These are phyloP conservation scores for Aspergillus carlsbadensis DNA, from an alignment of 495 filamentous ascomycete genomes.

Conservation along the genomic window DNA sequence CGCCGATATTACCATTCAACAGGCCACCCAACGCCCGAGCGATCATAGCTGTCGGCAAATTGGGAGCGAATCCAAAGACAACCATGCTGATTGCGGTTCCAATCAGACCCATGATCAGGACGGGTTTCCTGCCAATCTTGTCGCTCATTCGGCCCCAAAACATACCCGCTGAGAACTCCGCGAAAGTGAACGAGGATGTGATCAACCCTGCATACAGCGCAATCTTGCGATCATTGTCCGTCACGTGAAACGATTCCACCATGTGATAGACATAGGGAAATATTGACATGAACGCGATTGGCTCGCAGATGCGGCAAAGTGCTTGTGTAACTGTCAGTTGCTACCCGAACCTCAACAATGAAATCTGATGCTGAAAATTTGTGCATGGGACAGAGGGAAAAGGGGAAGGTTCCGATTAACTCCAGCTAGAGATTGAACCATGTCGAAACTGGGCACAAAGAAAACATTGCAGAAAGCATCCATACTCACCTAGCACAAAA, in stretches of 20 bases:
- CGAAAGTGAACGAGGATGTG: slow-evolving; percentile 93
- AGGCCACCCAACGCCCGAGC: slow-evolving; percentile 87
- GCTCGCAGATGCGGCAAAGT: slow-evolving; percentile 92
- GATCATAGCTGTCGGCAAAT: slow-evolving; percentile 77
- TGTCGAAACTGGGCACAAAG: slow-evolving; percentile 12
- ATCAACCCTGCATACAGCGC: slow-evolving; percentile 95
- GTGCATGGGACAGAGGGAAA: background rate
- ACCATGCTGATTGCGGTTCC: slow-evolving; percentile 94
- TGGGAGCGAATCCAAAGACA: slow-evolving; percentile 88
- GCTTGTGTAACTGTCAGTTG: slow-evolving; percentile 57
- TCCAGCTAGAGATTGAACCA: background rate
- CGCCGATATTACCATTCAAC: slow-evolving; percentile 94
- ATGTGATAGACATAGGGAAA: slow-evolving; percentile 99
- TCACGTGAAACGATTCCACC: slow-evolving; percentile 87
- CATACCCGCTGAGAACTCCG: slow-evolving; percentile 86
- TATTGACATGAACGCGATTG: slow-evolving; percentile 99
- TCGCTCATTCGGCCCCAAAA: slow-evolving; percentile 95
- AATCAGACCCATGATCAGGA: slow-evolving; percentile 80
- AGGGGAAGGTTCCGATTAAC: background rate
- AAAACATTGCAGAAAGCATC: slow-evolving; percentile 12
- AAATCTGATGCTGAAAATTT: background rate
- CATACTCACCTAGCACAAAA: slow-evolving; percentile 62
- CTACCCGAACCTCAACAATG: slow-evolving; percentile 19
- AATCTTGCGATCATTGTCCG: slow-evolving; percentile 73
- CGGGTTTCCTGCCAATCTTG: slow-evolving; percentile 86